These are phyloP conservation scores for Nephelium lappaceum DNA, from an alignment of 345 rosid species.

Conservation along the genomic window DNA sequence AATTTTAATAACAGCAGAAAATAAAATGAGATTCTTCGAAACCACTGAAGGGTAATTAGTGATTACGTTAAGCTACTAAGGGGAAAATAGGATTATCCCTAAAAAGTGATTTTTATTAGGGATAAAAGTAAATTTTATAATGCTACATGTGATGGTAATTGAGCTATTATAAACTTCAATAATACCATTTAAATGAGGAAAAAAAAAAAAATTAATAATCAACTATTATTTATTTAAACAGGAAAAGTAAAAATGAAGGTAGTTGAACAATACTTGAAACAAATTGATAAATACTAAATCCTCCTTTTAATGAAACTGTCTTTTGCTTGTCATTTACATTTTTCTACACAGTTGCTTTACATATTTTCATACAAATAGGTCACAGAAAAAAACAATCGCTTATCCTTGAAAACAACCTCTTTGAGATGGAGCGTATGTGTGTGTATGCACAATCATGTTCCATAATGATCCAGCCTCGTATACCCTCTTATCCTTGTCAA, in stretches of 20 bases:
- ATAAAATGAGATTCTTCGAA: too few species aligned
- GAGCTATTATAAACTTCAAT: not conserved
- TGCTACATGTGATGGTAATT: too few species aligned
- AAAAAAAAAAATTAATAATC: not conserved
- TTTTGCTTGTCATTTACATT: not conserved
- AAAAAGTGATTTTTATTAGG: too few species aligned
- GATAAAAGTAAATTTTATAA: too few species aligned
- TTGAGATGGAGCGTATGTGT: slow-evolving; percentile 72
- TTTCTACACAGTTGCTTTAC: not conserved
- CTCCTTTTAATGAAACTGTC: not conserved
- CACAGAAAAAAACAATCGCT: slow-evolving; percentile 26
- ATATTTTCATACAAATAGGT: not conserved
- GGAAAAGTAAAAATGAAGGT: not conserved
- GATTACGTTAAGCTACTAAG: too few species aligned
- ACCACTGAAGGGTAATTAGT: too few species aligned
- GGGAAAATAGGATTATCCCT: too few species aligned
- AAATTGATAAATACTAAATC: not conserved
- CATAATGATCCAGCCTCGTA: slow-evolving; percentile 85
- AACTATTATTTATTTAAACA: not conserved
- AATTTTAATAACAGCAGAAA: too few species aligned
- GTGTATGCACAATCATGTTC: slow-evolving; percentile 79
- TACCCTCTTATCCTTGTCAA: slow-evolving; percentile 73
- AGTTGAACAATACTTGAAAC: not conserved
- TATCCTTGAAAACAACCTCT: slow-evolving; percentile 74
- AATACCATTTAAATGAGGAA: not conserved